These are phyloP conservation scores for Ophiostoma novo-ulmi DNA, from an alignment of 2,329 filamentous ascomycete genomes.

Conservation along the genomic window DNA sequence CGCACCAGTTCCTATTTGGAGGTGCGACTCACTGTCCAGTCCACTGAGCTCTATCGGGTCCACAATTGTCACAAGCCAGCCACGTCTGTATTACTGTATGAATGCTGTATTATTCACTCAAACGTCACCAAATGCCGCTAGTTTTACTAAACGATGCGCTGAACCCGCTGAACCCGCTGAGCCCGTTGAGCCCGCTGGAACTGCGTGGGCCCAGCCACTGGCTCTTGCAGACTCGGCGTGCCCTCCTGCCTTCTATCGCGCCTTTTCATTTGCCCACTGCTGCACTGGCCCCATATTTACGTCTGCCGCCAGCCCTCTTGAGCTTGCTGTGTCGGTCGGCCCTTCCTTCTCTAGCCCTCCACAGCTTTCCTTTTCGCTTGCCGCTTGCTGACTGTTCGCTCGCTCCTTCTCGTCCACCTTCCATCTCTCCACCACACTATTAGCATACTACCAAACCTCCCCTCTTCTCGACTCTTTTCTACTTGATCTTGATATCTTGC, in stretches of 20 bases:
- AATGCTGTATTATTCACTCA: not conserved
- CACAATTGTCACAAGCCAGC: slow-evolving; percentile 1
- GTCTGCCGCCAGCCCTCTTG: slow-evolving; percentile 3
- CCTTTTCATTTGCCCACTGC: not conserved
- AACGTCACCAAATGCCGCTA: not conserved
- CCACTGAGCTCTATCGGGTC: not conserved
- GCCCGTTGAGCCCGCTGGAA: not conserved
- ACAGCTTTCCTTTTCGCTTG: slow-evolving; percentile 18
- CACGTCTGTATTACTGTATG: not conserved
- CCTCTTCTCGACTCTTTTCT: slow-evolving; percentile 10
- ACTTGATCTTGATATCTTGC: not conserved
- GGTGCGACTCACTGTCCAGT: not conserved
- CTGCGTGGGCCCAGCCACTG: not conserved
- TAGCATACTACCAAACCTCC: slow-evolving; percentile 9
- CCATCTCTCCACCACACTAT: slow-evolving; percentile 14
- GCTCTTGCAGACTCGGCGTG: not conserved
- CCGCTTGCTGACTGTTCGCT: not conserved
- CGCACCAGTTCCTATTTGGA: slow-evolving; percentile 2
- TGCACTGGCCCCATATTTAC: not conserved
- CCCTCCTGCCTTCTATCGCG: not conserved
- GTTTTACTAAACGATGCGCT: not conserved
- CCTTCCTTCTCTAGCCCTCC: slow-evolving; percentile 20
- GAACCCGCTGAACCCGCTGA: not conserved
- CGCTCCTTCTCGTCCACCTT: slow-evolving; percentile 9
- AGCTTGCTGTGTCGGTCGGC: slow-evolving; percentile 12